Percentiles rank a stretch among this genome's conserved stretches.
phyloP scores from a whole-genome alignment of 2,329 filamentous ascomycete genomes.

The Fusarium transvaalense region DNA sequence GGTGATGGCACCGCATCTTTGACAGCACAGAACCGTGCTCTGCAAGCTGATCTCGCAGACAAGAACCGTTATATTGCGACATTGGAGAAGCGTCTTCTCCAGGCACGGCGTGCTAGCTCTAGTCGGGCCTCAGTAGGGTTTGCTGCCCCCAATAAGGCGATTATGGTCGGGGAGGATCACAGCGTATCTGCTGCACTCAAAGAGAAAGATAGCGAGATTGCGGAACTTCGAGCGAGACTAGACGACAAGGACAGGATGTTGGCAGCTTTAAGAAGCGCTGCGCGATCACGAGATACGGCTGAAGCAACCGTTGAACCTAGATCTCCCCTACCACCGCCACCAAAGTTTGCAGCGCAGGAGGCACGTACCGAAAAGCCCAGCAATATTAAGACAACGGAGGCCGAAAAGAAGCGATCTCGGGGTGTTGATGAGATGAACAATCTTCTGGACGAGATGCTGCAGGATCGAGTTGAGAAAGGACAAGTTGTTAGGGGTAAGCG shows the following conservation, averaged over 20 bases:
- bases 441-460: constrained; percentile 97
- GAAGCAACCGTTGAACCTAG: constrained; percentile 63
- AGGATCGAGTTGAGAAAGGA: constrained; percentile 83
- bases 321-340: constrained; percentile 44
- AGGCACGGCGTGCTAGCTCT: constrained; percentile 90
- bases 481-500: constrained; percentile 75
- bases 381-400: constrained; percentile 30
- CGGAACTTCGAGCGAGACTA: constrained; percentile 86
- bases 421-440: constrained; percentile 93
- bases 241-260: constrained; percentile 98
- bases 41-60: constrained; percentile 95
- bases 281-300: constrained; percentile 86
- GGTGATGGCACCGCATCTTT: constrained; percentile 88
- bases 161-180: constrained; percentile 82
- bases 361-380: constrained; percentile 21
- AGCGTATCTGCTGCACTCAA: constrained; percentile 78
- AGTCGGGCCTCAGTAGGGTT: constrained; percentile 85
- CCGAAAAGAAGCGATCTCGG: constrained; percentile 68
- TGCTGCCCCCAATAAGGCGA: constrained; percentile 69
- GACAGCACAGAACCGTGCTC: constrained; percentile 86
- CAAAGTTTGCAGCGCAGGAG: constrained; percentile 9
- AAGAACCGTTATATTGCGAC: constrained; percentile 98
- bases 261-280: constrained; percentile 83
- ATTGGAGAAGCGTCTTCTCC: constrained; percentile 89
- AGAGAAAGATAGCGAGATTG: constrained; percentile 94